Percentiles rank a stretch among this genome's conserved stretches.
These are phyloP conservation scores for Eucommia ulmoides DNA, from an alignment of 257 asterid genomes.

Conservation along the genomic window DNA sequence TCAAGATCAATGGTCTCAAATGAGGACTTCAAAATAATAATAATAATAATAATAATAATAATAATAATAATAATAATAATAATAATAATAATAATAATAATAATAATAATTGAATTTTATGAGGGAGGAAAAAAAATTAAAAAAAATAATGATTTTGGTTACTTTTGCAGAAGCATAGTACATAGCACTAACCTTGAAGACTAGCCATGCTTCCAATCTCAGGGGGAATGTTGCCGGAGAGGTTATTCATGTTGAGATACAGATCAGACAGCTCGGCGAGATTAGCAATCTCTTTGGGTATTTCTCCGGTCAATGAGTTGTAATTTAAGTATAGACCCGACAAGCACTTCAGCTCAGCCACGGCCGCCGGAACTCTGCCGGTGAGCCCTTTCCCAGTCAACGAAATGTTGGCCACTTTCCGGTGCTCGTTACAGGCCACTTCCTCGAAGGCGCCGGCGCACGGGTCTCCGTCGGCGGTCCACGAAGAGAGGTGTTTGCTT, in stretches of 20 bases:
- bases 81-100: neutral
- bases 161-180: neutral
- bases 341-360: slow-evolving; percentile 71
- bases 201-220: slow-evolving; percentile 69
- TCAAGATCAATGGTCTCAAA: no score
- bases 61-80: neutral
- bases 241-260: slow-evolving; percentile 61
- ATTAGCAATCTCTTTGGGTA: slow-evolving; percentile 71
- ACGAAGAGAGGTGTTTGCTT: slow-evolving; percentile 45
- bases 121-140: neutral
- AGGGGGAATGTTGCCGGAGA: slow-evolving; percentile 54
- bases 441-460: slow-evolving; percentile 70
- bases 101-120: neutral
- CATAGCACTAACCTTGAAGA: slow-evolving; percentile 56
- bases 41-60: neutral
- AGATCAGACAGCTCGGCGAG: slow-evolving; percentile 72
- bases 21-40: neutral
- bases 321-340: slow-evolving; percentile 81
- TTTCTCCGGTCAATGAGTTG: slow-evolving; percentile 65
- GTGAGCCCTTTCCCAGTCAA: slow-evolving; percentile 55
- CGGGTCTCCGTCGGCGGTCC: slow-evolving; percentile 63
- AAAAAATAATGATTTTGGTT: neutral
- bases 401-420: slow-evolving; percentile 67
- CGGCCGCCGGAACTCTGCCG: slow-evolving; percentile 77
- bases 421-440: slow-evolving; percentile 75